These are phyloP conservation scores for Elsinoe batatas DNA, from an alignment of 2,329 filamentous ascomycete genomes.

Conservation along the genomic window DNA sequence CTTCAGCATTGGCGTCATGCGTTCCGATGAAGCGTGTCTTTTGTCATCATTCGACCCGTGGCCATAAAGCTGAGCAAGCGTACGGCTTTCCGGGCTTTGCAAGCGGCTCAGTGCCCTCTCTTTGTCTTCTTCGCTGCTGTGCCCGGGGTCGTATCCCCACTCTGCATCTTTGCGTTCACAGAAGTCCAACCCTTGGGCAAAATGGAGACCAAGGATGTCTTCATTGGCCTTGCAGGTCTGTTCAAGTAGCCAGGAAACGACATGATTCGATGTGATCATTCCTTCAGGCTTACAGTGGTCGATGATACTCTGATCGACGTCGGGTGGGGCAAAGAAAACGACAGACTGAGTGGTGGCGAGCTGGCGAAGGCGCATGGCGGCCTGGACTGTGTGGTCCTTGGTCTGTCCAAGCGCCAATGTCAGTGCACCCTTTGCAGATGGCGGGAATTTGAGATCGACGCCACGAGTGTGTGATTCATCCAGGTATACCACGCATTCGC, in stretches of 20 bases:
- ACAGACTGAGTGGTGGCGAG: slow-evolving; percentile 48
- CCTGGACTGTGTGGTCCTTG: slow-evolving; percentile 54
- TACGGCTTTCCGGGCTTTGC: slow-evolving; percentile 46
- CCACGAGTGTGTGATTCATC: slow-evolving; percentile 63
- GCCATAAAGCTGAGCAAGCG: slow-evolving; percentile 50
- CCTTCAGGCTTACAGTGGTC: slow-evolving; percentile 24
- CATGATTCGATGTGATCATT: slow-evolving; percentile 39
- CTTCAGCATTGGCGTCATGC: background rate
- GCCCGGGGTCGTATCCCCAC: slow-evolving; percentile 33
- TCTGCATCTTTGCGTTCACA: slow-evolving; percentile 46
- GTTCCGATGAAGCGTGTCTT: slow-evolving; percentile 15
- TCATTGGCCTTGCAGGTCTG: slow-evolving; percentile 53
- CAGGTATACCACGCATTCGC: slow-evolving; percentile 55
- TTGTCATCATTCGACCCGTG: slow-evolving; percentile 18
- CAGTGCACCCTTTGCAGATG: slow-evolving; percentile 51
- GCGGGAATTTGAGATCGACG: slow-evolving; percentile 55
- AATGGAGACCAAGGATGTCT: slow-evolving; percentile 49
- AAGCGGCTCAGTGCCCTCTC: slow-evolving; percentile 36
- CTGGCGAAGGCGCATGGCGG: slow-evolving; percentile 56
- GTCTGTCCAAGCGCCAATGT: slow-evolving; percentile 36
- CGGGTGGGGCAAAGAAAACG: slow-evolving; percentile 45
- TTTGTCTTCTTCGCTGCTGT: slow-evolving; percentile 29
- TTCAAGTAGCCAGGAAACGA: slow-evolving; percentile 53
- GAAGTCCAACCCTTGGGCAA: slow-evolving; percentile 52
- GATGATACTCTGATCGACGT: slow-evolving; percentile 54